phyloP scores from a whole-genome alignment of 139 green algal species.

The Ettlia oleoabundans region DNA sequence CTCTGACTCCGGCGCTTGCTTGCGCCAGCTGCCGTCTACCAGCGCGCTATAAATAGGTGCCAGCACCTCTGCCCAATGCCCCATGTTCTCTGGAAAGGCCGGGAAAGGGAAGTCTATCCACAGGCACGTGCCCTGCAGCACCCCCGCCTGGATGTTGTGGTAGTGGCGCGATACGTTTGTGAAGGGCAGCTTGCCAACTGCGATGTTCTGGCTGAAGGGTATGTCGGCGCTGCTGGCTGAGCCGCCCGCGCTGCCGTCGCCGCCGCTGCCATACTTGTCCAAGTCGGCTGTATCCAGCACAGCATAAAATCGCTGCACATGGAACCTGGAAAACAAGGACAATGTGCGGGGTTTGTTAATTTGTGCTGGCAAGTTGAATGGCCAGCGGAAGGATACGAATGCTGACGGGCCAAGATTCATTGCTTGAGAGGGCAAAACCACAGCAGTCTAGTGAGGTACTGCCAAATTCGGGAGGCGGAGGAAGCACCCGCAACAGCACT shows the following conservation, averaged over 20 bases:
- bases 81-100: conserved; percentile 73
- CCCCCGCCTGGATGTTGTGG: conserved; percentile 24
- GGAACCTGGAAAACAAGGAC: conserved; percentile 14
- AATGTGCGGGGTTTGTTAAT: too few relatives aligned
- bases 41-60: conserved; percentile 66
- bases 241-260: neutral
- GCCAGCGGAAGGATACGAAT: too few relatives aligned
- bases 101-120: conserved; percentile 78
- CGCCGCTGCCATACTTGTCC: neutral
- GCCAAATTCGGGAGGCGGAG: too few relatives aligned
- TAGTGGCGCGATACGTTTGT: neutral
- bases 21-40: conserved; percentile 23
- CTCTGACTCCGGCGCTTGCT: neutral
- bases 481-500: neutral
- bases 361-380: neutral
- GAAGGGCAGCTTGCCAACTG: conserved; percentile 20
- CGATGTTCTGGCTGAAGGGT: conserved; percentile 31
- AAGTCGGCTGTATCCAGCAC: conserved; percentile 1
- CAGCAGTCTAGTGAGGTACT: too few relatives aligned
- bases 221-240: conserved; percentile 3
- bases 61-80: conserved; percentile 81
- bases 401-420: too few relatives aligned
- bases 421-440: too few relatives aligned
- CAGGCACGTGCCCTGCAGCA: conserved; percentile 68
- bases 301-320: conserved; percentile 32